A percentile compares a stretch with the other conserved stretches of the same genome.
Evolutionary conservation across 164 flowering plant species (phyloP).

Genomic region (Umbilicus rupestris): DNA sequence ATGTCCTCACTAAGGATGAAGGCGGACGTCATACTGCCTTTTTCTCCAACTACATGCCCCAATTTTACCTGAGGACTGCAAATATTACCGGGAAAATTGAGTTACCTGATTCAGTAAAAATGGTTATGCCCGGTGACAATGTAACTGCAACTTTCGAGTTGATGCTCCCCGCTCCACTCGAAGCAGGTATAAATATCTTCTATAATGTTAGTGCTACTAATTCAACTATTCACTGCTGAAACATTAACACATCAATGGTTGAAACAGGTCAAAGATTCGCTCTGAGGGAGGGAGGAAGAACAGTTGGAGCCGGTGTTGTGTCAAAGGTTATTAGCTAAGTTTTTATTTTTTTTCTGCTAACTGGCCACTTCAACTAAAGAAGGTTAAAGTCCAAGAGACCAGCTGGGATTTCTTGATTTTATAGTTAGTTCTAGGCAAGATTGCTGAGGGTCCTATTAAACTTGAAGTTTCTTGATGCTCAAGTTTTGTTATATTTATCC

Average conservation of each 20-base stretch:
- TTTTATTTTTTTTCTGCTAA: background rate
- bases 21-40: conserved; percentile 66
- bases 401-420: background rate
- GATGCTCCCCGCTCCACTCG: conserved; percentile 52
- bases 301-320: conserved; percentile 66
- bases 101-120: conserved; percentile 21
- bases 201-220: background rate
- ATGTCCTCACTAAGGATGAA: conserved; percentile 67
- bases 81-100: conserved; percentile 52
- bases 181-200: conserved; percentile 34
- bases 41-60: conserved; percentile 54
- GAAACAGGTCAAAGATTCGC: conserved; percentile 32
- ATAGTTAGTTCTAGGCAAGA: background rate
- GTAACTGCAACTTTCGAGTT: conserved; percentile 63
- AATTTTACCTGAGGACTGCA: conserved; percentile 67
- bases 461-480: background rate
- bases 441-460: background rate
- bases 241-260: background rate
- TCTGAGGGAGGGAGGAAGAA: conserved; percentile 67
- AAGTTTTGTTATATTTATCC: background rate
- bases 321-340: background rate
- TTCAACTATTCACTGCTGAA: background rate
- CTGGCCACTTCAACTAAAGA: background rate
- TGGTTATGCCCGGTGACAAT: conserved; percentile 79
- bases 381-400: background rate